Percentiles rank a stretch among this genome's conserved stretches.
These are phyloP conservation scores for Penicillium argentinense DNA, from an alignment of 495 filamentous ascomycete species.

Conservation along the genomic window DNA sequence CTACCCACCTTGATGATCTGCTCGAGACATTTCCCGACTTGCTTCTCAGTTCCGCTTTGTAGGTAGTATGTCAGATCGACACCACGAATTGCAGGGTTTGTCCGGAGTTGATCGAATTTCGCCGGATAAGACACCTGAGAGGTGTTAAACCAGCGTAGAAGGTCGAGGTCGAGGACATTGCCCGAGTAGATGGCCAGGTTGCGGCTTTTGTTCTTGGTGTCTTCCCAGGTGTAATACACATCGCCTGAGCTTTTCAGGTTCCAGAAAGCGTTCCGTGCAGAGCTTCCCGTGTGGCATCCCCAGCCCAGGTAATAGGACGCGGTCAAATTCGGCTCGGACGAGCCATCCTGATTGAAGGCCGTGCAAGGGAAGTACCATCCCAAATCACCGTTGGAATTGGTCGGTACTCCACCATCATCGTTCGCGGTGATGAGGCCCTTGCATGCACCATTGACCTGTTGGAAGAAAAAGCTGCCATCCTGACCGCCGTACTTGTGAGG, in stretches of 20 bases:
- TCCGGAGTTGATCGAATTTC: constrained; percentile 75
- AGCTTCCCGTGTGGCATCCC: constrained; percentile 77
- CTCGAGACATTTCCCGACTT: constrained; percentile 77
- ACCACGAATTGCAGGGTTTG: constrained; percentile 76
- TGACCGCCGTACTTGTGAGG: constrained; percentile 75
- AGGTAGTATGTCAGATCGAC: constrained; percentile 88
- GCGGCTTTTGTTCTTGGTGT: constrained; percentile 82
- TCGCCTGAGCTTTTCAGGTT: constrained; percentile 57
- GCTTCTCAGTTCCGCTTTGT: constrained; percentile 72
- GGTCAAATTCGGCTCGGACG: constrained; percentile 70
- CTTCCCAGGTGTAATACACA: constrained; percentile 96
- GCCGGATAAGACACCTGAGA: constrained; percentile 76
- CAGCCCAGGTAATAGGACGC: constrained; percentile 78
- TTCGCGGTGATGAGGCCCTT: constrained; percentile 81
- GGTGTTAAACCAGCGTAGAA: constrained; percentile 87
- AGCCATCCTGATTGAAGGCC: constrained; percentile 91
- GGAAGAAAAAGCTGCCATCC: constrained; percentile 96
- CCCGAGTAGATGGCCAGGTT: constrained; percentile 94
- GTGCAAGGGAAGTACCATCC: constrained; percentile 98
- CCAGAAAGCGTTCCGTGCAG: constrained; percentile 74
- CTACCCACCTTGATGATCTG: constrained; percentile 95
- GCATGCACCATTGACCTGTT: constrained; percentile 97
- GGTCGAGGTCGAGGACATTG: constrained; percentile 88
- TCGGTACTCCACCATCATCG: constrained; percentile 73
- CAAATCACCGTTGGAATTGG: constrained; percentile 67